Evolutionary conservation across 2,329 filamentous ascomycete genomes (phyloP).

Genomic region (Ascochyta rabiei): DNA sequence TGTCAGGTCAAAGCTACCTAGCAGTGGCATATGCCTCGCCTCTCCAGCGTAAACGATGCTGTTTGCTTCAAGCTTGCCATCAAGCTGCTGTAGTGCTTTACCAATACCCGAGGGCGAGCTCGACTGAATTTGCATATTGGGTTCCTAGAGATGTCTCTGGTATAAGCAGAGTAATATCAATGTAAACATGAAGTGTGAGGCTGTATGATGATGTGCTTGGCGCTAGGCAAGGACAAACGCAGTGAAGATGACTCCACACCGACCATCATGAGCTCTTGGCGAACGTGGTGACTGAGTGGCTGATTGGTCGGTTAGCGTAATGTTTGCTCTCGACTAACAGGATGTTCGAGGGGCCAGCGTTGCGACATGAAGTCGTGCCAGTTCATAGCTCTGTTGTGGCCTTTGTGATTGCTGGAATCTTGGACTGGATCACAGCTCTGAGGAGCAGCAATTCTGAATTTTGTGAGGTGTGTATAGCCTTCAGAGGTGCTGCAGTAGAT

Average conservation of each 20-base stretch:
- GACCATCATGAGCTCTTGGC: constrained; percentile 11
- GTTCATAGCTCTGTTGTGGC: neutral
- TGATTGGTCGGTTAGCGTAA: neutral
- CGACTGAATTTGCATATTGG: constrained; percentile 1
- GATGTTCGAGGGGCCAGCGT: neutral
- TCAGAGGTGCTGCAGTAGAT: neutral
- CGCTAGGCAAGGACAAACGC: constrained; percentile 10
- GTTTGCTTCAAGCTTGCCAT: neutral
- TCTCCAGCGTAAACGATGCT: neutral
- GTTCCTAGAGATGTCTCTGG: neutral
- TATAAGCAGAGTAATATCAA: neutral
- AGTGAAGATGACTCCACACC: constrained; percentile 10
- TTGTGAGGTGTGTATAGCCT: neutral
- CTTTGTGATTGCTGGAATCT: neutral
- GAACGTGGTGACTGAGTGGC: neutral
- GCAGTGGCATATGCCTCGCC: neutral
- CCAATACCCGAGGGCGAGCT: neutral
- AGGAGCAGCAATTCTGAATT: neutral
- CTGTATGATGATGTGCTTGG: constrained; percentile 2
- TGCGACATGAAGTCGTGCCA: neutral
- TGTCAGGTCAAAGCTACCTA: neutral
- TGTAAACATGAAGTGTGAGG: neutral
- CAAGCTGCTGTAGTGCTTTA: neutral
- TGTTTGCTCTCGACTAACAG: constrained; percentile 1
- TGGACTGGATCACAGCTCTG: neutral